Percentiles rank a stretch among this genome's conserved stretches.
phyloP scores from a whole-genome alignment of 2,329 filamentous ascomycete genomes.

The Alternaria sp. region DNA sequence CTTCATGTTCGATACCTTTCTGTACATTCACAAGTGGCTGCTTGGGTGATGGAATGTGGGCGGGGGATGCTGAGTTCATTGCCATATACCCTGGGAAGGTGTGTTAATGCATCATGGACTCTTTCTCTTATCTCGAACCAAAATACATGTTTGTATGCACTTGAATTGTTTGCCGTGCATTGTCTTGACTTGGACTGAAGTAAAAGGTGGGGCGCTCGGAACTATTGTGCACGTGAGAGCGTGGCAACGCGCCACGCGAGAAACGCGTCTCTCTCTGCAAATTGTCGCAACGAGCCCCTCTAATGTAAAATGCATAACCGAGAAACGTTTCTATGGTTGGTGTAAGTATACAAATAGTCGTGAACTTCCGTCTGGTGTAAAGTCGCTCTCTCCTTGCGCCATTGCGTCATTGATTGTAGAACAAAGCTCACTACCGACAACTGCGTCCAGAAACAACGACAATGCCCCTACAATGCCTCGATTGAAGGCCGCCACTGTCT shows the following conservation, averaged over 20 bases:
- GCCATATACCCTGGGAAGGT: constrained; percentile 28
- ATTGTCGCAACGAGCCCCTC: not conserved
- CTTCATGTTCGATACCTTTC: constrained; percentile 20
- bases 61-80: constrained; percentile 19
- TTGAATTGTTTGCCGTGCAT: not conserved
- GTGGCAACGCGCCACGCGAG: constrained; percentile 21
- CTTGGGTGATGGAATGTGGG: constrained; percentile 5
- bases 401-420: constrained; percentile 41
- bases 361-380: not conserved
- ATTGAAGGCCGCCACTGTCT: constrained; percentile 56
- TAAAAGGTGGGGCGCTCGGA: not conserved
- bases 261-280: constrained; percentile 1
- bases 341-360: too few species aligned
- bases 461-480: constrained; percentile 32
- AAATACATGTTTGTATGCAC: not conserved
- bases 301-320: not conserved
- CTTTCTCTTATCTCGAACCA: not conserved
- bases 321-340: not conserved
- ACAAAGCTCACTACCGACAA: constrained; percentile 6
- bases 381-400: constrained; percentile 7
- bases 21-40: constrained; percentile 17
- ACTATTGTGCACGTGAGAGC: constrained; percentile 20
- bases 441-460: constrained; percentile 15
- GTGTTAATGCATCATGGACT: constrained; percentile 15
- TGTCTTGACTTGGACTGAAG: not conserved